Conservation (phyloP, 2,329 filamentous ascomycete genomes). For the Colletotrichum sp. region DNA sequence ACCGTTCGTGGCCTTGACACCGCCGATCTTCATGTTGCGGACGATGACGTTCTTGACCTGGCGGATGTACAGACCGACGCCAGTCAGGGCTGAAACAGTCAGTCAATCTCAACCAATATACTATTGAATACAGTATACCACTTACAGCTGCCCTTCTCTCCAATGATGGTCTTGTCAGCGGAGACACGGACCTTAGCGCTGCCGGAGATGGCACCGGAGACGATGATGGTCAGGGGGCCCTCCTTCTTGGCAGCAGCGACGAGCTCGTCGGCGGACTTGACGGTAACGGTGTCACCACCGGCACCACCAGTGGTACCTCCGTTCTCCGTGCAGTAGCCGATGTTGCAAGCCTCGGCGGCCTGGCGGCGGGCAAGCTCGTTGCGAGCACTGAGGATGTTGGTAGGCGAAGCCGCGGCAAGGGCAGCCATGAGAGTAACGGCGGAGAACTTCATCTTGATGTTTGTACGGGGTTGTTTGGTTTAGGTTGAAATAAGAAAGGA, state of each 20-base stretch:
- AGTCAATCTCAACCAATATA: fast-evolving
- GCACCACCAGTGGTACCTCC: slow-evolving; percentile 36
- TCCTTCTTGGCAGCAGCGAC: slow-evolving; percentile 28
- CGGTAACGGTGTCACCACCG: slow-evolving; percentile 32
- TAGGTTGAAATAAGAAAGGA: not conserved
- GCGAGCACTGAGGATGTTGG: slow-evolving; percentile 13
- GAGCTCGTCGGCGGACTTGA: slow-evolving; percentile 28
- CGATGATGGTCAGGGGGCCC: slow-evolving; percentile 32
- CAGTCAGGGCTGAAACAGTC: slow-evolving; percentile 34
- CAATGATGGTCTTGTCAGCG: slow-evolving; percentile 47
- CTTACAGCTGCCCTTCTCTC: slow-evolving; percentile 29
- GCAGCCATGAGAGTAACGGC: slow-evolving; percentile 16
- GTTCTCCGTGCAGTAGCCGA: slow-evolving; percentile 35
- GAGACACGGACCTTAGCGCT: slow-evolving; percentile 32
- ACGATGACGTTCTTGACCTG: slow-evolving; percentile 59
- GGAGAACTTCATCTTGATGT: slow-evolving; percentile 18
- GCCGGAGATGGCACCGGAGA: slow-evolving; percentile 31
- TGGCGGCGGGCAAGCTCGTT: slow-evolving; percentile 17
- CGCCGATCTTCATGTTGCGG: slow-evolving; percentile 57
- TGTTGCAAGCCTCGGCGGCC: slow-evolving; percentile 24
- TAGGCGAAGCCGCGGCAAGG: slow-evolving; percentile 14
- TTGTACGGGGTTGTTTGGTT: slow-evolving; percentile 13
- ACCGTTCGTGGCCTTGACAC: slow-evolving; percentile 54
- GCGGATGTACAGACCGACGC: slow-evolving; percentile 56
- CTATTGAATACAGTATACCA: not conserved